phyloP scores from a whole-genome alignment of 805 yeast genomes.

The Candida rishiriensis region DNA sequence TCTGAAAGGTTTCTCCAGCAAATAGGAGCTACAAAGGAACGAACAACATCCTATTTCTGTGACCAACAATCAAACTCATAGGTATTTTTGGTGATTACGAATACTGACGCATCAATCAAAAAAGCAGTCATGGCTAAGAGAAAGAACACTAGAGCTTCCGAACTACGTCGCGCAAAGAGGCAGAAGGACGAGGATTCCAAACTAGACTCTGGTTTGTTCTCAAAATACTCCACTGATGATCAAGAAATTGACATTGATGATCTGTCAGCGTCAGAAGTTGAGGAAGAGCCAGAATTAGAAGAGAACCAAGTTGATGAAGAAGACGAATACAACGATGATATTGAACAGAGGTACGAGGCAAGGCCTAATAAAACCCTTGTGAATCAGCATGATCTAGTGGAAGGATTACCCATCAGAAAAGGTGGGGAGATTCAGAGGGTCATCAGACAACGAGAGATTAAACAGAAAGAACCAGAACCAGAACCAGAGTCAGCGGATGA shows the following conservation, averaged over 20 bases:
- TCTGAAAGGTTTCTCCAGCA: no score
- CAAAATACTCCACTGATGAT: slow-evolving; percentile 7
- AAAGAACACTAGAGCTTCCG: slow-evolving; percentile 32
- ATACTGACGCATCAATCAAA: no score
- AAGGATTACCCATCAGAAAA: slow-evolving; percentile 75
- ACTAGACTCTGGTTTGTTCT: slow-evolving; percentile 35
- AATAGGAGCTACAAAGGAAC: no score
- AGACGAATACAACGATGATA: slow-evolving; percentile 77
- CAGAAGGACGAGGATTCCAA: slow-evolving; percentile 41
- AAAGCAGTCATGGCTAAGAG: slow-evolving; percentile 32
- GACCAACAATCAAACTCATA: no score
- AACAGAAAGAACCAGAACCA: slow-evolving; percentile 12
- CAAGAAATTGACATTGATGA: slow-evolving; percentile 8
- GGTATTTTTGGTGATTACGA: no score
- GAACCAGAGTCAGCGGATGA: slow-evolving; percentile 10
- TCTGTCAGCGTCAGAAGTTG: slow-evolving; percentile 11
- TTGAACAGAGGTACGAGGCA: slow-evolving; percentile 50
- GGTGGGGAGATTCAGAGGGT: slow-evolving; percentile 77
- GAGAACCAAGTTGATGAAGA: slow-evolving; percentile 29
- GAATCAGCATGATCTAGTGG: slow-evolving; percentile 40
- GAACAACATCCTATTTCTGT: no score
- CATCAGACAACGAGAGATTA: slow-evolving; percentile 31
- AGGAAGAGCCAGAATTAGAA: slow-evolving; percentile 18
- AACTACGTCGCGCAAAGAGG: slow-evolving; percentile 30
- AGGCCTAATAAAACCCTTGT: slow-evolving; percentile 7